Conservation (phyloP, 2,329 filamentous ascomycete species). For the Cordyceps tenuipes region DNA sequence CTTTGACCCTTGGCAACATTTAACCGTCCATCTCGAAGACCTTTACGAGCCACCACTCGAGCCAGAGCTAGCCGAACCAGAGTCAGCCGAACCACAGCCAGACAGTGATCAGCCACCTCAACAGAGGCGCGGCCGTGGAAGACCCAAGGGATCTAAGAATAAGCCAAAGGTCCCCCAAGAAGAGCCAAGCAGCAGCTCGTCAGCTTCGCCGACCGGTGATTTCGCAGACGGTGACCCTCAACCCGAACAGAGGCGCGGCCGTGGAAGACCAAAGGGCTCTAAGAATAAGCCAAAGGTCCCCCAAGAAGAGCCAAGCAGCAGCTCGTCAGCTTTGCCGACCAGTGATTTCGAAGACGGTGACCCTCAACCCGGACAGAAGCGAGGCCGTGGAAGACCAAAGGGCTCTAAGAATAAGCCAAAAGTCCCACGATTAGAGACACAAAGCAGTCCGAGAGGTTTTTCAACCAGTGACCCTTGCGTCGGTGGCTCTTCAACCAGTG, state of each 20-base stretch:
- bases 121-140: not conserved
- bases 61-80: too few species aligned
- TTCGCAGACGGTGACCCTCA: too few species aligned
- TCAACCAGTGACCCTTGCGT: too few species aligned
- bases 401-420: constrained; percentile 3
- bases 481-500: too few species aligned
- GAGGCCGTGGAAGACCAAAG: not conserved
- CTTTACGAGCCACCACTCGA: too few species aligned
- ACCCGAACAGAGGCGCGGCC: not conserved
- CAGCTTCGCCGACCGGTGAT: too few species aligned
- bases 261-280: not conserved
- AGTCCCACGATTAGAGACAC: not conserved
- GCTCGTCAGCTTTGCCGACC: too few species aligned
- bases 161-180: not conserved
- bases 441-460: not conserved
- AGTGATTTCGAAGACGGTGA: too few species aligned
- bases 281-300: not conserved
- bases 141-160: constrained; percentile 1
- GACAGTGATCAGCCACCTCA: too few species aligned
- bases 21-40: too few species aligned
- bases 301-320: not conserved
- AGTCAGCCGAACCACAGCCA: too few species aligned
- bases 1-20: too few species aligned
- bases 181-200: not conserved
- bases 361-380: not conserved